Conservation (phyloP, 2,329 filamentous ascomycete genomes). For the Clarireedia monteithiana region DNA sequence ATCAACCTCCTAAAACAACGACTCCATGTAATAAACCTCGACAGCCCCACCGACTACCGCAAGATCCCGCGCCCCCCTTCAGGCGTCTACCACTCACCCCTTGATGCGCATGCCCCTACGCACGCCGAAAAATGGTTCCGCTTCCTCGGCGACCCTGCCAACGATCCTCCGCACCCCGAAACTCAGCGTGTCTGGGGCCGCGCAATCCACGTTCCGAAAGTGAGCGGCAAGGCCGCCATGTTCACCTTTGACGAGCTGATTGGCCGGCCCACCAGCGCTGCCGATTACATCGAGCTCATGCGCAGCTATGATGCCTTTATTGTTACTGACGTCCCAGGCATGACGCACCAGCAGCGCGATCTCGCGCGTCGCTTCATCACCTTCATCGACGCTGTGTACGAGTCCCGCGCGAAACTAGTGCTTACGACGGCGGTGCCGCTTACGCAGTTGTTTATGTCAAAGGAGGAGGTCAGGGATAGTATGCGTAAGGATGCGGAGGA, state of each 20-base stretch:
- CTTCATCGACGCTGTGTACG: conserved; percentile 94
- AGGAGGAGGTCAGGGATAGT: conserved; percentile 57
- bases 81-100: conserved; percentile 85
- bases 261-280: conserved; percentile 78
- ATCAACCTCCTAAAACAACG: conserved; percentile 83
- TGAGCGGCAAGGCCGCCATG: conserved; percentile 79
- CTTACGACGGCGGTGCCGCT: conserved; percentile 84
- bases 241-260: conserved; percentile 94
- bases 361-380: conserved; percentile 91
- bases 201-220: conserved; percentile 77
- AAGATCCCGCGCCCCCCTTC: conserved; percentile 91
- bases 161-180: conserved; percentile 65
- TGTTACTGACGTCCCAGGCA: conserved; percentile 82
- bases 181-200: conserved; percentile 87
- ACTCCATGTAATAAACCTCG: conserved; percentile 85
- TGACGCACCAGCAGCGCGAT: conserved; percentile 82
- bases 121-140: conserved; percentile 95
- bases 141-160: conserved; percentile 72
- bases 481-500: conserved; percentile 39
- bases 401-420: conserved; percentile 86
- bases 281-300: conserved; percentile 90
- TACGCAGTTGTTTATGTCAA: conserved; percentile 75
- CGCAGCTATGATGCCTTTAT: conserved; percentile 88
- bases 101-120: conserved; percentile 66
- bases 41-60: conserved; percentile 93